These are phyloP conservation scores for Botrytis medusae DNA, from an alignment of 2,329 filamentous ascomycete species.

Conservation along the genomic window DNA sequence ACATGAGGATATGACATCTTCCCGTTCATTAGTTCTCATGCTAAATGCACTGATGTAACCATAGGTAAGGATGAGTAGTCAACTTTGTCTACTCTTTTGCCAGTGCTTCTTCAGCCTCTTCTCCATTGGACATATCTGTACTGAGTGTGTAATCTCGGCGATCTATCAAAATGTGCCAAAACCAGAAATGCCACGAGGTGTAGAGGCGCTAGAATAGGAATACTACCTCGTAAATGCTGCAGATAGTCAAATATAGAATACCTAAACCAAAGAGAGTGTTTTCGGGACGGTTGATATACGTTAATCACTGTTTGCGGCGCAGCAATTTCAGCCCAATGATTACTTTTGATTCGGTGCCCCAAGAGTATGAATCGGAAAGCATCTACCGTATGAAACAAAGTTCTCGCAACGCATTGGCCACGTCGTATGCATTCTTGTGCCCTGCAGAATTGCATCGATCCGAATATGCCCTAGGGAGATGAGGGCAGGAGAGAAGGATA, in stretches of 20 bases:
- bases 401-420: conserved; percentile 18
- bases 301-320: neutral
- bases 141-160: conserved; percentile 6
- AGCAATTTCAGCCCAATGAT: conserved; percentile 18
- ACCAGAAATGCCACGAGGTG: conserved; percentile 4
- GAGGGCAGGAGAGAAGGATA: neutral
- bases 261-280: neutral
- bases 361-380: neutral
- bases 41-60: conserved; percentile 14
- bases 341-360: neutral
- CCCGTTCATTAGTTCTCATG: conserved; percentile 18
- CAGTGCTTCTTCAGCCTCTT: conserved; percentile 4
- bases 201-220: neutral
- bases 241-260: neutral
- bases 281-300: neutral
- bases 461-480: neutral
- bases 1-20: neutral
- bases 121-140: neutral
- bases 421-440: conserved; percentile 13
- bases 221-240: neutral
- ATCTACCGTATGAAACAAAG: conserved; percentile 8
- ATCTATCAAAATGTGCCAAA: neutral
- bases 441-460: conserved; percentile 5
- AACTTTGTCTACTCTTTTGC: conserved; percentile 17
- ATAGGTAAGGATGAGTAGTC: conserved; percentile 12